phyloP scores from a whole-genome alignment of 352 stramenopile genomes.

The Globisporangium orthogonon region DNA sequence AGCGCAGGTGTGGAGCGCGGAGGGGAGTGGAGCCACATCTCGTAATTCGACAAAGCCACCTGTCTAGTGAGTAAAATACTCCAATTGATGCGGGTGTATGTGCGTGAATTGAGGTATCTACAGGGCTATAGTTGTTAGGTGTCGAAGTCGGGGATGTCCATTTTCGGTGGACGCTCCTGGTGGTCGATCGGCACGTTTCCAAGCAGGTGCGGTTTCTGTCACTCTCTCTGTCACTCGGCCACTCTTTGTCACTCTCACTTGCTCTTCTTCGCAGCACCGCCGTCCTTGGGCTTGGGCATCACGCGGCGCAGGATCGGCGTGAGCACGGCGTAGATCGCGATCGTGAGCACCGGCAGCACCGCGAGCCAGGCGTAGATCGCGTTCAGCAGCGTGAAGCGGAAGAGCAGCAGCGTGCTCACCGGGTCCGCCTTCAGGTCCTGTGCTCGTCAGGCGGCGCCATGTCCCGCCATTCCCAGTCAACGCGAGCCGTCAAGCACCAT shows the following conservation, averaged over 20 bases:
- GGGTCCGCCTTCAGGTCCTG: conserved; percentile 68
- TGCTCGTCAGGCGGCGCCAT: background rate
- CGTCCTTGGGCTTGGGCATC: conserved; percentile 50
- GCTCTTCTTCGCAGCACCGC: conserved; percentile 18
- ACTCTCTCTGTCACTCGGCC: too few species aligned
- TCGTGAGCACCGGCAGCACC: conserved; percentile 53
- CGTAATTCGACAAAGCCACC: background rate
- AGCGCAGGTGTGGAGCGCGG: background rate
- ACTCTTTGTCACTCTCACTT: background rate
- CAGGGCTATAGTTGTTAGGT: too few species aligned
- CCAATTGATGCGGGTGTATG: background rate
- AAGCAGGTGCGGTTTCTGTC: too few species aligned
- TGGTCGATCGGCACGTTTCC: background rate
- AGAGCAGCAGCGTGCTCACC: conserved; percentile 64
- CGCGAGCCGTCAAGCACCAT: background rate
- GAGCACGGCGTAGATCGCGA: conserved; percentile 56
- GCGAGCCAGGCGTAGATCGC: conserved; percentile 79
- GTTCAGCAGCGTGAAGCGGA: conserved; percentile 75
- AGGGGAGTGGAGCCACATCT: background rate
- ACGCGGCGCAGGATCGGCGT: conserved; percentile 54
- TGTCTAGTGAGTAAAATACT: background rate
- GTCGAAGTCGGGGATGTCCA: too few species aligned
- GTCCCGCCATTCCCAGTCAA: background rate
- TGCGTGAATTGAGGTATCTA: too few species aligned
- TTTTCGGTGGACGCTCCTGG: background rate